Evolutionary conservation across 257 asterid species (phyloP).

Genomic region (Jasminum sambac): DNA sequence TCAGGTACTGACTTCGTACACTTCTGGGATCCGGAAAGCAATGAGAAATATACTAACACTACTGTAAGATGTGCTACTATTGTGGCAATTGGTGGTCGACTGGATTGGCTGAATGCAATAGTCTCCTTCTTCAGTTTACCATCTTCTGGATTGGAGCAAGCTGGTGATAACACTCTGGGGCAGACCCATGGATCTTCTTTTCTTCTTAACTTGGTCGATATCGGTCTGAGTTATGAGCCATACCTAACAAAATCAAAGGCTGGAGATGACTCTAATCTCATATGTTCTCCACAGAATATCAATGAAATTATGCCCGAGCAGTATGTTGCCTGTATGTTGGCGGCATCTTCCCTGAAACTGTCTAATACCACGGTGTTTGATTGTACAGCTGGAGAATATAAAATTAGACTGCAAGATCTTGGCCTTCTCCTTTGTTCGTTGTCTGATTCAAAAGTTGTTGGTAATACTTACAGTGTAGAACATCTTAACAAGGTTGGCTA

Average conservation of each 20-base stretch:
- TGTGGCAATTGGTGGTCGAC: slow-evolving; percentile 85
- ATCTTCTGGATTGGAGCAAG: slow-evolving; percentile 51
- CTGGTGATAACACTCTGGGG: slow-evolving; percentile 39
- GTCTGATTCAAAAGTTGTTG: slow-evolving; percentile 39
- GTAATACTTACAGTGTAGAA: slow-evolving; percentile 52
- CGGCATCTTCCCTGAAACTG: slow-evolving; percentile 81
- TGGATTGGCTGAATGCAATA: slow-evolving; percentile 83
- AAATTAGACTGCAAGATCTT: slow-evolving; percentile 66
- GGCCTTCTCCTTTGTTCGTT: slow-evolving; percentile 74
- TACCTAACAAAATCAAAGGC: slow-evolving; percentile 32
- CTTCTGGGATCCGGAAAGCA: slow-evolving; percentile 63
- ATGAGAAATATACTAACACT: slow-evolving; percentile 54
- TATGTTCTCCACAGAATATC: slow-evolving; percentile 27
- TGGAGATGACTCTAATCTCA: slow-evolving; percentile 33
- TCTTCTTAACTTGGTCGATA: slow-evolving; percentile 79
- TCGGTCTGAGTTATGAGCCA: slow-evolving; percentile 88
- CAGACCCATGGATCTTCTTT: slow-evolving; percentile 62
- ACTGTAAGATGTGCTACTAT: slow-evolving; percentile 73
- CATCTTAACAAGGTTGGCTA: slow-evolving; percentile 71
- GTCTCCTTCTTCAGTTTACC: slow-evolving; percentile 61
- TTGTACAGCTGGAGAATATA: slow-evolving; percentile 51
- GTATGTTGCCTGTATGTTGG: slow-evolving; percentile 71
- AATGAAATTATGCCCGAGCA: slow-evolving; percentile 40
- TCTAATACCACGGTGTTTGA: slow-evolving; percentile 48
- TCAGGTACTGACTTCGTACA: slow-evolving; percentile 72